Evolutionary conservation across 1,139 yeast species (phyloP), one percentile per base, ranked within the genome.

Genomic region (Pichia sp.): DNA sequence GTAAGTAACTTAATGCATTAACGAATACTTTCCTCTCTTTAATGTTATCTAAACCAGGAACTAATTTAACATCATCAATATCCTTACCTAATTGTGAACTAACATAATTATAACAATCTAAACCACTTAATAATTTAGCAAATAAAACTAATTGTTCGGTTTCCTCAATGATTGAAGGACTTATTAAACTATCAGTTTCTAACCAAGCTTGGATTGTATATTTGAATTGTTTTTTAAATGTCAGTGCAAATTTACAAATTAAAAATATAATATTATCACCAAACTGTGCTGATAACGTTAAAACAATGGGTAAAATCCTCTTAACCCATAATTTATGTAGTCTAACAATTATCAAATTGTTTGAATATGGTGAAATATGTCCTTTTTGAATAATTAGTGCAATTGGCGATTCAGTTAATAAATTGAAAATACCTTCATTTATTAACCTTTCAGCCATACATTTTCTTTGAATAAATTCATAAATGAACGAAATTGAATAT

Each of bases 321-420:
- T 85, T 83, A 14, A 83, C 79, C 97, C 97, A 91, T 27, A 87
- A 73, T 50, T 79, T 75, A 65, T 89, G 93, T 56, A 87, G 70
- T 10, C 73, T 67, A 5, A 48, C 45, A 43, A 57, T 48, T 5
- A 46, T 52, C 13, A 28, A 29, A 22, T 77, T 74, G 6, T 64
- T 61, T 1, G 69, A 62, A 46, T 57, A 57, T 2, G 87, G 76
- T 28, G 74, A 73, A 5, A 87, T 67, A 3, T 78, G 77, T 1
- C 96, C 96, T 9, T 75, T 73, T 62, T 84, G 88, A 42, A 91
- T 79, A 1, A 76, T 74, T 36, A 74, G 69, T 0, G 96, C 85
- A 2, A 88, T 74, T 6, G 90, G 84, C 53, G 95, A 83, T 60
- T 89, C 95, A 18, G 84, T 77, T 48, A 91, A 70, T 2, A 83